Percentiles rank a stretch among this genome's conserved stretches.
Evolutionary conservation across 805 yeast genomes (phyloP).

Genomic region (Cyberlindnera nakhonratchasimensis): DNA sequence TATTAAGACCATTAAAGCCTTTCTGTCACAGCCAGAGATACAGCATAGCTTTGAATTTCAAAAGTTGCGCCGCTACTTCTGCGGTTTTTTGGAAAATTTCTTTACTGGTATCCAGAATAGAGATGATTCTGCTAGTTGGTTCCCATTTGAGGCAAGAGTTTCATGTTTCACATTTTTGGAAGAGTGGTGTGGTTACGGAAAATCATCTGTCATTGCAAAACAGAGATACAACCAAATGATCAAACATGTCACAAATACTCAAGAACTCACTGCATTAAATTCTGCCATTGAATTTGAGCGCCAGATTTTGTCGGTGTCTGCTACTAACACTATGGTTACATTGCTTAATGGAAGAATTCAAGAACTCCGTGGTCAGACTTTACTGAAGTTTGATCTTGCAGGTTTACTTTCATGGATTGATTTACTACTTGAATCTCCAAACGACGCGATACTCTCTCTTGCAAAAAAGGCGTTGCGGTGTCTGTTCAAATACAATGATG

Average conservation of each 20-base stretch:
- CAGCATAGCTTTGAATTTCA: constrained; percentile 73
- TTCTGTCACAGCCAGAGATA: constrained; percentile 51
- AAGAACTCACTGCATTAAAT: constrained; percentile 46
- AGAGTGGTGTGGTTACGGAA: constrained; percentile 95
- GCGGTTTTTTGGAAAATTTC: constrained; percentile 76
- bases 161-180: constrained; percentile 78
- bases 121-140: constrained; percentile 46
- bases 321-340: constrained; percentile 81
- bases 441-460: constrained; percentile 52
- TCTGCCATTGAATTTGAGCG: constrained; percentile 81
- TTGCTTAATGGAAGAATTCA: constrained; percentile 73
- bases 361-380: constrained; percentile 43
- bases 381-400: constrained; percentile 66
- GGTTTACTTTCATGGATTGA: constrained; percentile 80
- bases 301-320: constrained; percentile 62
- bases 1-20: constrained; percentile 56
- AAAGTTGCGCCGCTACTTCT: constrained; percentile 74
- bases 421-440: constrained; percentile 57
- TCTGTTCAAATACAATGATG: constrained; percentile 57
- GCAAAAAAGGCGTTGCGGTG: constrained; percentile 73
- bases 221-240: constrained; percentile 64
- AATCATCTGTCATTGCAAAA: constrained; percentile 52
- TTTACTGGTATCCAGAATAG: constrained; percentile 50
- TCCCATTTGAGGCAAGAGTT: constrained; percentile 84
- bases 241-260: constrained; percentile 35